A percentile compares a stretch with the other conserved stretches of the same genome.
Conservation (phyloP, 768 basidiomycete genomes). For the Russula lepida region DNA sequence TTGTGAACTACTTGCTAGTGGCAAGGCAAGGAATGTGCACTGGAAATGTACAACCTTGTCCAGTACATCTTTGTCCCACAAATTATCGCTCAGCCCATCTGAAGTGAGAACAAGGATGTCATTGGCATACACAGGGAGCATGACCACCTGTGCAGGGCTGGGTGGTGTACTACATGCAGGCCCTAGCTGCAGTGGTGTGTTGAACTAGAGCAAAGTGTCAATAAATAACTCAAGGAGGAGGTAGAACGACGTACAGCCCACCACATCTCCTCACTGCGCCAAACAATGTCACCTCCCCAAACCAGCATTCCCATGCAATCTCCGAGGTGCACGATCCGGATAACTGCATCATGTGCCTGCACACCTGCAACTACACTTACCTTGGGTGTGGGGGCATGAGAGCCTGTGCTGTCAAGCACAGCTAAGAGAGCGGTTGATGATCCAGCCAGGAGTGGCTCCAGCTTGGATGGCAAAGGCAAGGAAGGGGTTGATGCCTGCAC, state of each 20-base stretch:
- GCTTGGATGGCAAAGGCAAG: slow-evolving; percentile 7
- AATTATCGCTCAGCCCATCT: slow-evolving; percentile 81
- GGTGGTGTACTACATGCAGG: slow-evolving; percentile 53
- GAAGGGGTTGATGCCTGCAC: slow-evolving; percentile 12
- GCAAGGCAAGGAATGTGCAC: slow-evolving; percentile 26
- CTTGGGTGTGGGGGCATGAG: too few relatives aligned
- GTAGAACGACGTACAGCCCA: slow-evolving; percentile 47
- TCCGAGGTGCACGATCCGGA: slow-evolving; percentile 78
- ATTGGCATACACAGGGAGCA: too few relatives aligned
- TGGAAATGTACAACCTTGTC: slow-evolving; percentile 68
- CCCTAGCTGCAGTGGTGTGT: slow-evolving; percentile 55
- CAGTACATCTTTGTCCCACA: slow-evolving; percentile 85
- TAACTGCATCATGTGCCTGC: slow-evolving; percentile 40
- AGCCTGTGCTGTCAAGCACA: slow-evolving; percentile 36
- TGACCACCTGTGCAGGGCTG: slow-evolving; percentile 59
- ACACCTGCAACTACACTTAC: slow-evolving; percentile 33
- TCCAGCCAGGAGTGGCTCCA: too few relatives aligned
- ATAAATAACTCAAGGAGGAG: not conserved
- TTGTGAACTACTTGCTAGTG: slow-evolving; percentile 4
- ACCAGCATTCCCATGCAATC: slow-evolving; percentile 87
- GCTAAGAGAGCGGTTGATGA: slow-evolving; percentile 64
- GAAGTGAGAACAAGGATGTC: slow-evolving; percentile 76
- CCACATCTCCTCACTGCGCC: slow-evolving; percentile 92
- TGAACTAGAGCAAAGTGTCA: slow-evolving; percentile 34
- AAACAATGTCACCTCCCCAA: slow-evolving; percentile 66